Percentiles rank a stretch among this genome's conserved stretches.
These are phyloP conservation scores for Pelagomonas calceolata DNA, from an alignment of 108 stramenopile genomes.

Conservation along the genomic window DNA sequence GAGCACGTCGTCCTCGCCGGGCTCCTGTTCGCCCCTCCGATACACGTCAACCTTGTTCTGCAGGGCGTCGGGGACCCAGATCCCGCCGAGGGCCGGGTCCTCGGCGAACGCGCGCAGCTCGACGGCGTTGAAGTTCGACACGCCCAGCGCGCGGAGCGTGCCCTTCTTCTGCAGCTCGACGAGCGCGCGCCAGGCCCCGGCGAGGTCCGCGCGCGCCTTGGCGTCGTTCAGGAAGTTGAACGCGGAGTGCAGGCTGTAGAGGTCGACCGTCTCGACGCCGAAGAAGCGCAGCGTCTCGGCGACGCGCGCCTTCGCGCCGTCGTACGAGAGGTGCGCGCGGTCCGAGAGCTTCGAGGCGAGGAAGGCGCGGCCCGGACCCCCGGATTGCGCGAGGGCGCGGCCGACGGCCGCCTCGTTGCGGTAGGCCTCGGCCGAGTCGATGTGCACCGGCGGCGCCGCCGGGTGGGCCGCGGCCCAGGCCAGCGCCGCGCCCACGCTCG, in stretches of 20 bases:
- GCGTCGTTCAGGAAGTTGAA: neutral
- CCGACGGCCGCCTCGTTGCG: neutral
- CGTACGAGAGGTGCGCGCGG: neutral
- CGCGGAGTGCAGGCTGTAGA: neutral
- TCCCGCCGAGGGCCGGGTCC: neutral
- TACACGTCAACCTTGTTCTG: neutral
- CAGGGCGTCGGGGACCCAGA: neutral
- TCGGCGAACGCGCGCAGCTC: neutral
- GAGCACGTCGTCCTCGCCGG: neutral
- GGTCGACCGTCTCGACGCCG: neutral
- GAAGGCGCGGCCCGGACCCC: neutral
- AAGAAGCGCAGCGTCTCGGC: neutral
- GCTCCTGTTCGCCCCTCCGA: neutral
- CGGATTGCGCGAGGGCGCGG: neutral
- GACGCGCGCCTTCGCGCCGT: neutral
- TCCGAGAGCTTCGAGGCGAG: neutral
- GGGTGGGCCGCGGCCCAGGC: too few species aligned
- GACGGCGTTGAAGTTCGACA: neutral
- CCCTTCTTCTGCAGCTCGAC: neutral
- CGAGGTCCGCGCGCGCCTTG: neutral
- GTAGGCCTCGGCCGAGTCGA: neutral
- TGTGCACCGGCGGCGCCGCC: neutral
- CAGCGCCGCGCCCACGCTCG: neutral
- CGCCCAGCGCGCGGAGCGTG: neutral
- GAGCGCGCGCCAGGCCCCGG: neutral